Evolutionary conservation across 192 early-diverging fungal genomes (phyloP), one percentile per base, ranked within the genome.

Genomic region (Phycomyces nitens): DNA sequence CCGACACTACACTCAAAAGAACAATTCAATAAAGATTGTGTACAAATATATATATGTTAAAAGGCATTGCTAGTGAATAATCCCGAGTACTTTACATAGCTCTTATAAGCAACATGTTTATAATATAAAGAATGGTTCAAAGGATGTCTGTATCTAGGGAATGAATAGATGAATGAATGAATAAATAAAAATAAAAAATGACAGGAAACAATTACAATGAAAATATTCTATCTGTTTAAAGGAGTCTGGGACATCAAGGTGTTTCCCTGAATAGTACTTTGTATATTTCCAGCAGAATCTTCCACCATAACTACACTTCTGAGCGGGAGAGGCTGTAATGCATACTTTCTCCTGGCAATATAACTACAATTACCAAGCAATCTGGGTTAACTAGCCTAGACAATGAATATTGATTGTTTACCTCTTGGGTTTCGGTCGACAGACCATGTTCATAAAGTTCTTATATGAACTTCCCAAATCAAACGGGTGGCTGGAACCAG

Each of bases 371-470:
- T n/a, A n/a, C n/a, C n/a, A n/a, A n/a, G n/a, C n/a, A n/a, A n/a
- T n/a, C n/a, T n/a, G n/a, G n/a, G n/a, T n/a, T n/a, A n/a, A n/a
- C n/a, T n/a, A n/a, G n/a, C n/a, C n/a, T n/a, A n/a, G n/a, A 52
- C 1, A 1, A 34, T 40, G 12, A 18, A 52, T 34, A 18, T 20
- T 2, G 44, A 47, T 47, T 14, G 3, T 38, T 39, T 76, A 83
- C 77, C 82, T 83, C 55, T 74, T 71, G 14, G 76, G 66, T 11
- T 75, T 73, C 34, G 80, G 79, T 29, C 83, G 62, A 67, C 82
- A 90, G 11, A 88, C 56, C 3, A 84, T 76, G 58, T 80, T 80
- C 15, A 70, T 44, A 43, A 82, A 79, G 70, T 90, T 89, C 21
- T 14, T 34, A 22, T 65, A 58, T 3, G 68, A 51, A 39, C 70